Conservation (phyloP, 2,329 filamentous ascomycete genomes). For the Xylogone sp. region DNA sequence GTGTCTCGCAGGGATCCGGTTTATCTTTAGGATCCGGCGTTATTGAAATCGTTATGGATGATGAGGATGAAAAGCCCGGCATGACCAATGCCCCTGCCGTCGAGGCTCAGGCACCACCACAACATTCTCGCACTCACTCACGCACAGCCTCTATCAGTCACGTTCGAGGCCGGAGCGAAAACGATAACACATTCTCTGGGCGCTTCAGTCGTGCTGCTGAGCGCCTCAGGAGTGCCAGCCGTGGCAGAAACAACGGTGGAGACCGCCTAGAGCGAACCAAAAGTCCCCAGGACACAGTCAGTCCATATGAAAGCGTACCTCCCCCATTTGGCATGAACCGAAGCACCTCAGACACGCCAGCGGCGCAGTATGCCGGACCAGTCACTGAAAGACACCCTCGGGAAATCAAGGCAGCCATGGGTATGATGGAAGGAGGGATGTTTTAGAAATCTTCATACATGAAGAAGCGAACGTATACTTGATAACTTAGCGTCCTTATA, state of each 20-base stretch:
- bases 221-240: constrained; percentile 56
- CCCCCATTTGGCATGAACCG: constrained; percentile 14
- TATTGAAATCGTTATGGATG: constrained; percentile 66
- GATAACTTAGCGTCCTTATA: neutral
- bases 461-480: neutral
- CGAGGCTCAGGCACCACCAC: constrained; percentile 14
- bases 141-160: constrained; percentile 35
- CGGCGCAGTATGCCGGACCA: neutral
- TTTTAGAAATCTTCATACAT: constrained; percentile 19
- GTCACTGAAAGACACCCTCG: constrained; percentile 25
- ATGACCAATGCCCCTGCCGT: constrained; percentile 6
- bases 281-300: constrained; percentile 17
- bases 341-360: constrained; percentile 8
- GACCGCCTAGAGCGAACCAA: constrained; percentile 16
- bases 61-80: constrained; percentile 33
- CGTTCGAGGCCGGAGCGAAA: constrained; percentile 51
- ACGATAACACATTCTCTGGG: constrained; percentile 47
- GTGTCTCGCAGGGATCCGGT: constrained; percentile 19
- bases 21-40: constrained; percentile 47
- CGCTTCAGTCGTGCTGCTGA: constrained; percentile 56
- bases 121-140: constrained; percentile 22
- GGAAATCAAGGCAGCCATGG: constrained; percentile 26
- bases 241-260: constrained; percentile 39
- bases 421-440: constrained; percentile 28
- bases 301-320: constrained; percentile 28